Base-by-base conservation (phyloP, 148 eudicot species). In the Amaranthus hypochondriacus region DNA sequence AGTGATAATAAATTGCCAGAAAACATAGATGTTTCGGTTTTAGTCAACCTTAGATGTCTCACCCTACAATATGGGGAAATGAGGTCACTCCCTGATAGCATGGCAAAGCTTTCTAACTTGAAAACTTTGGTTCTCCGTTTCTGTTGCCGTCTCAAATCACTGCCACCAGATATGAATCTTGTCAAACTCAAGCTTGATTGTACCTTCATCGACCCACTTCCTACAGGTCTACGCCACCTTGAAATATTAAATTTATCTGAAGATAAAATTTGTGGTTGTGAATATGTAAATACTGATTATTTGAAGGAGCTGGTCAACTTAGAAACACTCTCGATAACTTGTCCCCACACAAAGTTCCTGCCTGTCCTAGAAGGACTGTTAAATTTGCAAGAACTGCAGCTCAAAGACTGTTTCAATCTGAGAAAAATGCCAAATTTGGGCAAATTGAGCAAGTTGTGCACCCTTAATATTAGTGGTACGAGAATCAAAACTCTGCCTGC, bases 381-480 rank as follows among this genome's bases (percentile, higher is more conserved):
- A 21, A 48, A 6, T 12, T 48, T 66, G 21, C 28, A 4, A 47
- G 53, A 13, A 4, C 14, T 70, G 15, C 62, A 47, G 6, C 52
- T 70, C 52, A 39, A 57, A 44, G 73, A 70, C 11, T 70, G 62
- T 14, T 39, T 55, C 47, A 13, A 50, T 4, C 50, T 67, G 13
- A 44, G 56, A 14, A 11, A 70, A 70, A 9, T 70, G 48, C 73
- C 50, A 56, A 12, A 70, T 70, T 6, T 70, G 10, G 57, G 43
- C 56, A 4, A 46, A 3, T 0, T 46, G 10, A 21, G 5, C 9
- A 2, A 14, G 0, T 46, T 64, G 9, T 5, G 21, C 7, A 13
- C 8, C 14, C n/a, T 46, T 1, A 13, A 46, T 64, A 13, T 64
- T 2, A 64, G 68, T 1, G 51, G 51, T 64, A 44, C 51, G 1